Evolutionary conservation across 2,329 filamentous ascomycete genomes (phyloP).

Genomic region (Aspergillus luchuensis): DNA sequence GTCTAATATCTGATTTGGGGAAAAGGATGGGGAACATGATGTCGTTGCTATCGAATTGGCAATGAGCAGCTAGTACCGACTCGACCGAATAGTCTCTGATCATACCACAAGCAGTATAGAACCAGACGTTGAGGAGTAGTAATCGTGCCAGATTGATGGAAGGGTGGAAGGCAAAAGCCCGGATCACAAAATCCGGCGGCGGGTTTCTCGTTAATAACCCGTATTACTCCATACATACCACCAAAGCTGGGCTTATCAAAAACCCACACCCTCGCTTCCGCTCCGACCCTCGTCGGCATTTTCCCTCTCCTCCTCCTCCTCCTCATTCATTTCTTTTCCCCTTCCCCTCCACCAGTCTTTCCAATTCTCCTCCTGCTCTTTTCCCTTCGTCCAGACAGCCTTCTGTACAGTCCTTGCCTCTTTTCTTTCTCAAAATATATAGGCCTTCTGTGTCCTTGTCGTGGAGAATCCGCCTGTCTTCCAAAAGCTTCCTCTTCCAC

Average conservation of each 20-base stretch:
- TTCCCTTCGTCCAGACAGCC: constrained; percentile 19
- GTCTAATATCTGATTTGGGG: constrained; percentile 10
- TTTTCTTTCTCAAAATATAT: constrained; percentile 11
- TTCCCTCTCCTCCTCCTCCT: constrained; percentile 19
- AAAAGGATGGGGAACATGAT: not conserved
- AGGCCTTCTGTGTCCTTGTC: not conserved
- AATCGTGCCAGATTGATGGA: not conserved
- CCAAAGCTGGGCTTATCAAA: constrained; percentile 18
- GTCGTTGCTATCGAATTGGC: not conserved
- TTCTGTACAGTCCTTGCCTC: constrained; percentile 18
- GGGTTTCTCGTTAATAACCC: constrained; percentile 5
- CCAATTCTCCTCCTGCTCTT: constrained; percentile 16
- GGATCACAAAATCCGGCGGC: constrained; percentile 2
- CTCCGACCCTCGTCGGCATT: constrained; percentile 19
- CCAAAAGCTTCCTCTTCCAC: not conserved
- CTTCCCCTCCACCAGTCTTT: constrained; percentile 19
- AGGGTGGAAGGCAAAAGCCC: not conserved
- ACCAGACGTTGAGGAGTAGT: not conserved
- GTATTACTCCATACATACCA: constrained; percentile 10
- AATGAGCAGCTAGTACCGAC: not conserved
- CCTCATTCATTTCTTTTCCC: constrained; percentile 16
- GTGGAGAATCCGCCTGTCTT: not conserved
- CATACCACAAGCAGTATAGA: not conserved
- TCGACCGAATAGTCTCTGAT: constrained; percentile 1
- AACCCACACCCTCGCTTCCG: constrained; percentile 21